phyloP scores from a whole-genome alignment of 2,329 filamentous ascomycete species.

The Stagonosporopsis vannaccii region DNA sequence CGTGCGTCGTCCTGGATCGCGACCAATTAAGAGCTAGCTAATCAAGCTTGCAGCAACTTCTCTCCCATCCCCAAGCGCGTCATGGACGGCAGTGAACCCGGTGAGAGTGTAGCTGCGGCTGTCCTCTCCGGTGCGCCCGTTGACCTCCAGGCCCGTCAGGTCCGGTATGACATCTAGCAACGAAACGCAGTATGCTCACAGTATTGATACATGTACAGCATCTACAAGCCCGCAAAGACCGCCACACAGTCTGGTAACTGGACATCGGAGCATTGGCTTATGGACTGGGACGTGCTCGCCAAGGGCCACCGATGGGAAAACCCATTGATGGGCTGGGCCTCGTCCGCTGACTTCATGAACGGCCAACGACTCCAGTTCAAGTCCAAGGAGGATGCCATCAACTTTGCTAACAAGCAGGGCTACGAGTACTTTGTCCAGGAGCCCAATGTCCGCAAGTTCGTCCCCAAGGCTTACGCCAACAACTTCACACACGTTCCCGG shows the following conservation, averaged over 20 bases:
- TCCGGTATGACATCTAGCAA: constrained; percentile 69
- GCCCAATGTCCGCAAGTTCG: constrained; percentile 84
- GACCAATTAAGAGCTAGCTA: constrained; percentile 23
- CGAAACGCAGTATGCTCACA: not conserved
- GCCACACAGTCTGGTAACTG: constrained; percentile 94
- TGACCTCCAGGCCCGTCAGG: constrained; percentile 91
- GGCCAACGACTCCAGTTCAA: constrained; percentile 91
- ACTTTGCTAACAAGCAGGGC: constrained; percentile 97
- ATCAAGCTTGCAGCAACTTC: constrained; percentile 69
- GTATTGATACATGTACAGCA: constrained; percentile 63
- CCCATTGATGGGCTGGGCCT: constrained; percentile 98
- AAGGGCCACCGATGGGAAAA: constrained; percentile 99
- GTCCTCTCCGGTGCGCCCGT: constrained; percentile 90
- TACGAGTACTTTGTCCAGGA: constrained; percentile 99
- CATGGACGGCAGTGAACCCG: constrained; percentile 88
- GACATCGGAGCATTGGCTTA: constrained; percentile 86
- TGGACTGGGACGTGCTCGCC: constrained; percentile 95
- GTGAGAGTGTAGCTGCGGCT: constrained; percentile 77
- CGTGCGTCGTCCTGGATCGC: constrained; percentile 64
- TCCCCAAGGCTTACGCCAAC: constrained; percentile 94
- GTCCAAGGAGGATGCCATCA: constrained; percentile 90
- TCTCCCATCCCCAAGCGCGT: constrained; percentile 89
- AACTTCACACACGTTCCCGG: constrained; percentile 87
- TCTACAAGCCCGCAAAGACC: constrained; percentile 90
- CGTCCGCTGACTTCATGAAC: constrained; percentile 93